Base-by-base conservation (phyloP, 306 rosid species). In the Biancaea sappan region DNA sequence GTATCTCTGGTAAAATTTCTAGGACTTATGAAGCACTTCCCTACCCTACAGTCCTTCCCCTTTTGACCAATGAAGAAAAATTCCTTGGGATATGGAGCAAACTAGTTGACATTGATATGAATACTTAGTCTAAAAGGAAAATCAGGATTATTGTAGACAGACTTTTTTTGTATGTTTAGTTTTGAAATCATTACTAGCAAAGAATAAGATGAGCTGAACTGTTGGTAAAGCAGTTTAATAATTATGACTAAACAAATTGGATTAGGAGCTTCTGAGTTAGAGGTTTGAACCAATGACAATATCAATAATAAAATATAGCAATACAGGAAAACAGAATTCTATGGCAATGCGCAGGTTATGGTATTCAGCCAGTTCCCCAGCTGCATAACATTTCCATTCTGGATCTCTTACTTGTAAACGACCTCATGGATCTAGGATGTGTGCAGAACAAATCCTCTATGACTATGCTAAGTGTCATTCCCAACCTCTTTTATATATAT, bases 281-380 rank as follows among this genome's bases (percentile, higher is more conserved):
- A 76, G 16, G 61, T 67, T 67, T 67, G 50, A 76, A 41, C 28
- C 21, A 46, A n/a, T 26, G 15, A 53, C 41, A 46, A 64, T 19
- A 52, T 38, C 6, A 5, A 25, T 75, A 7, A 40, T 40, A 38
- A 75, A 7, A 38, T 3, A 26, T 28, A 62, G 3, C 24, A 65
- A 41, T 7, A 22, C 12, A 37, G n/a, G 7, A 15, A 41, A 41
- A 4, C 14, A 38, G 32, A 37, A 37, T 38, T 44, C 19, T 37
- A 15, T 13, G 50, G 50, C 18, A 15, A 44, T 44, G 50, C 5
- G 14, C 3, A 6, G 47, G 3, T 44, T 44, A 15, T 44, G 50
- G 16, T 18, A 14, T 44, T 44, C 19, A 13, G 50, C 15, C 50
- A 13, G 19, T 47, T 47, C 53, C 53, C 18, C 53, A 47, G 53